Conservation (phyloP, 176 grass and related monocot genomes). For the Hyparrhenia diplandra region DNA sequence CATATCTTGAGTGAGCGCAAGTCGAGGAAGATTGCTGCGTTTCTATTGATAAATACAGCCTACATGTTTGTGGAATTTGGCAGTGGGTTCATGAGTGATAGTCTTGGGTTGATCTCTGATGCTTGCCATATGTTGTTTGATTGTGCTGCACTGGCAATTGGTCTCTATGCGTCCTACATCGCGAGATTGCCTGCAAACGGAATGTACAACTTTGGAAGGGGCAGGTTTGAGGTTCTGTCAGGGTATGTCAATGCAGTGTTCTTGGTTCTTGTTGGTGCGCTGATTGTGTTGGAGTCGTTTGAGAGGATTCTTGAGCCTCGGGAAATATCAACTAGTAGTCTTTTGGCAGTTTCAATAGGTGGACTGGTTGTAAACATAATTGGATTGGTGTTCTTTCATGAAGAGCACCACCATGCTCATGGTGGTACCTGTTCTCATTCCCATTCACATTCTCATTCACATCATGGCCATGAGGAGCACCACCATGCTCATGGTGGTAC, state of each 20-base stretch:
- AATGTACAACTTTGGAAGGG: conserved; percentile 82
- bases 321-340: conserved; percentile 89
- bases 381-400: conserved; percentile 95
- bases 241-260: conserved; percentile 98
- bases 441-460: conserved; percentile 27
- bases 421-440: conserved; percentile 80
- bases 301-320: conserved; percentile 95
- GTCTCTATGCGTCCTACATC: conserved; percentile 86
- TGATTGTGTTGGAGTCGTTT: conserved; percentile 87
- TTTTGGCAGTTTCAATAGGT: conserved; percentile 83
- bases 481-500: conserved; percentile 78
- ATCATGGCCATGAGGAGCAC: conserved; percentile 47
- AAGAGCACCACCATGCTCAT: conserved; percentile 98
- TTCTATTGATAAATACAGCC: conserved; percentile 78
- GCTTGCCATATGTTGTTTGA: conserved; percentile 99
- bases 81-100: conserved; percentile 93
- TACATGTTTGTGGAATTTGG: conserved; percentile 97
- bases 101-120: conserved; percentile 88
- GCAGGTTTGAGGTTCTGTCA: conserved; percentile 93
- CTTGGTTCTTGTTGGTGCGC: conserved; percentile 73
- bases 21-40: conserved; percentile 84
- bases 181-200: conserved; percentile 84
- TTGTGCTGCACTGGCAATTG: conserved; percentile 87
- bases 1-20: conserved; percentile 86
- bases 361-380: conserved; percentile 83